These are phyloP conservation scores for Hyaloperonospora brassicae DNA, from an alignment of 352 stramenopile genomes.

Conservation along the genomic window DNA sequence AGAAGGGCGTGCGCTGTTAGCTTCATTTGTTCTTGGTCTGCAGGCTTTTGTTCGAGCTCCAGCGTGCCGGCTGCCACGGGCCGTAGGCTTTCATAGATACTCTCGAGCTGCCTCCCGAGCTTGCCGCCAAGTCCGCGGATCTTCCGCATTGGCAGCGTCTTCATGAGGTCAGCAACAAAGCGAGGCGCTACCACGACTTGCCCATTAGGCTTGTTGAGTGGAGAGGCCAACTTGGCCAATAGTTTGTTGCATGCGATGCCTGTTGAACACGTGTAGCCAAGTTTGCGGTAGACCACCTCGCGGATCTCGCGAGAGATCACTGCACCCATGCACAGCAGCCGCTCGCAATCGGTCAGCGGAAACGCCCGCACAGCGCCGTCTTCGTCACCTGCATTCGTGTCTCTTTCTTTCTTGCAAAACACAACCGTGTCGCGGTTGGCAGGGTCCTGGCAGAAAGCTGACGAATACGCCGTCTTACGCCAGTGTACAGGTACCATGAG, in stretches of 20 bases:
- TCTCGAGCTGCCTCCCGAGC: conserved; percentile 58
- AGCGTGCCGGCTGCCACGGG: neutral
- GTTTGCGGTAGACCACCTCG: conserved; percentile 41
- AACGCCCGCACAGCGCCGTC: conserved; percentile 31
- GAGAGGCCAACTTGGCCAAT: conserved; percentile 66
- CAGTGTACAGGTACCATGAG: conserved; percentile 2
- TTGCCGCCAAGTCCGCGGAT: conserved; percentile 71
- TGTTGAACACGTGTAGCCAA: conserved; percentile 77
- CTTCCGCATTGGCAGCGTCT: conserved; percentile 63
- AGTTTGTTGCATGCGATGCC: conserved; percentile 75
- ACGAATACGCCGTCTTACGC: conserved; percentile 38
- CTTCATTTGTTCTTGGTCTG: conserved; percentile 12
- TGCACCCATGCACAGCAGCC: conserved; percentile 58
- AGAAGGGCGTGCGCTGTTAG: conserved; percentile 44
- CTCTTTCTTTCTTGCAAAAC: conserved; percentile 33
- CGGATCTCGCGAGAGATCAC: conserved; percentile 67
- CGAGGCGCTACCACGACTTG: conserved; percentile 65
- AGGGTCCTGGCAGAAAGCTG: conserved; percentile 52
- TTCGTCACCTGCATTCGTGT: conserved; percentile 6
- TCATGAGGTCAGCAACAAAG: conserved; percentile 57
- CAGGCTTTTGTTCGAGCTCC: conserved; percentile 3
- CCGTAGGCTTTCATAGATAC: conserved; percentile 43
- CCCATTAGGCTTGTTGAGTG: conserved; percentile 74
- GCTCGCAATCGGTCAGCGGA: conserved; percentile 53
- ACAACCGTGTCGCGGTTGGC: conserved; percentile 61